Evolutionary conservation across 352 stramenopile species (phyloP).

Genomic region (Phytophthora sojae): DNA sequence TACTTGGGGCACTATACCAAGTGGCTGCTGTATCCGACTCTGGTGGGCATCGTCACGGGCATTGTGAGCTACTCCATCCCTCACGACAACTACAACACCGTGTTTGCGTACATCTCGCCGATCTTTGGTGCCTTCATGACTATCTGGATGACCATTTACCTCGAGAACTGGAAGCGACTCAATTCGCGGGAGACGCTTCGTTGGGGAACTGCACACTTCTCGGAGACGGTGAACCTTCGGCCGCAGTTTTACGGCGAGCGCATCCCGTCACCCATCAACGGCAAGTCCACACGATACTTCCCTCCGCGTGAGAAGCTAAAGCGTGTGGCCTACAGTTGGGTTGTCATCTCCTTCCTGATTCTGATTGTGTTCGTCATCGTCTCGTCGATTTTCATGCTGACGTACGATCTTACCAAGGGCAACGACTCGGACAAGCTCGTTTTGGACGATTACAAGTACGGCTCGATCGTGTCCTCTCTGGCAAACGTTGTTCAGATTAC

Average conservation of each 20-base stretch:
- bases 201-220: slow-evolving; percentile 87
- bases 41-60: slow-evolving; percentile 92
- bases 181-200: slow-evolving; percentile 79
- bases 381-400: slow-evolving; percentile 80
- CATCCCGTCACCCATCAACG: slow-evolving; percentile 82
- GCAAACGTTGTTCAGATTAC: slow-evolving; percentile 86
- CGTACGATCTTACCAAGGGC: slow-evolving; percentile 76
- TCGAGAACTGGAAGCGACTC: slow-evolving; percentile 92
- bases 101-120: slow-evolving; percentile 82
- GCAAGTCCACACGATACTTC: slow-evolving; percentile 73
- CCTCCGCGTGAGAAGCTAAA: slow-evolving; percentile 72
- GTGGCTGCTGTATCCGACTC: slow-evolving; percentile 94
- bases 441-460: slow-evolving; percentile 70
- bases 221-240: slow-evolving; percentile 69
- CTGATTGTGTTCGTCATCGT: slow-evolving; percentile 80
- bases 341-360: slow-evolving; percentile 82
- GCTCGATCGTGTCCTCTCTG: slow-evolving; percentile 73
- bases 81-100: slow-evolving; percentile 51
- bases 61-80: slow-evolving; percentile 73
- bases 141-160: slow-evolving; percentile 91
- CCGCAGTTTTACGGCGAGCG: slow-evolving; percentile 80
- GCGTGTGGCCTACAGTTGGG: slow-evolving; percentile 78
- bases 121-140: slow-evolving; percentile 89
- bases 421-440: slow-evolving; percentile 63
- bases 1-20: slow-evolving; percentile 97